Evolutionary conservation across 495 filamentous ascomycete species (phyloP).

Genomic region (Xylaria scruposa): DNA sequence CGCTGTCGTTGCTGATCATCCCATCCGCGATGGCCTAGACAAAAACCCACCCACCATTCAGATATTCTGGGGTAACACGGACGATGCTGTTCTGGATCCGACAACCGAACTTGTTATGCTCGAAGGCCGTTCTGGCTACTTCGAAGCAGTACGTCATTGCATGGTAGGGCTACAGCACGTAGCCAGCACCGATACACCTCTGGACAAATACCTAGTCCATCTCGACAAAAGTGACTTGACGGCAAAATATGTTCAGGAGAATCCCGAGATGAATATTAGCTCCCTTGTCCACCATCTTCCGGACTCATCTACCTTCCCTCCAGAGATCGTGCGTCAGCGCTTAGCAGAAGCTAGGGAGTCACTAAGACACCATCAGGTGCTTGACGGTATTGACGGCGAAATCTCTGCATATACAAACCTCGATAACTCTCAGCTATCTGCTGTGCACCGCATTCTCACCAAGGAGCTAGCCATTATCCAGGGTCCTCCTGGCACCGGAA

Average conservation of each 20-base stretch:
- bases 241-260: conserved; percentile 40
- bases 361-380: conserved; percentile 23
- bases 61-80: conserved; percentile 68
- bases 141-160: conserved; percentile 74
- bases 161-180: conserved; percentile 78
- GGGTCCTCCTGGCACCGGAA: conserved; percentile 92
- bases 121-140: conserved; percentile 73
- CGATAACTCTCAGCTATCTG: conserved; percentile 72
- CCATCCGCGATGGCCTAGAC: conserved; percentile 61
- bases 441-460: conserved; percentile 72
- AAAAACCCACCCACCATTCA: conserved; percentile 76
- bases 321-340: conserved; percentile 47
- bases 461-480: conserved; percentile 81
- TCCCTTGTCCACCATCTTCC: conserved; percentile 42
- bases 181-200: conserved; percentile 52
- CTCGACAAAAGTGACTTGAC: conserved; percentile 49
- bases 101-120: conserved; percentile 78
- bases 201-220: conserved; percentile 49
- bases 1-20: conserved; percentile 75
- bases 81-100: conserved; percentile 71
- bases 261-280: conserved; percentile 44
- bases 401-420: conserved; percentile 54
- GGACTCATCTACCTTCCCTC: conserved; percentile 35
- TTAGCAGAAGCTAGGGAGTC: conserved; percentile 48
- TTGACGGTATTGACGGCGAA: conserved; percentile 51